Conservation (phyloP, 257 asterid genomes). For the Misopates orontium region DNA sequence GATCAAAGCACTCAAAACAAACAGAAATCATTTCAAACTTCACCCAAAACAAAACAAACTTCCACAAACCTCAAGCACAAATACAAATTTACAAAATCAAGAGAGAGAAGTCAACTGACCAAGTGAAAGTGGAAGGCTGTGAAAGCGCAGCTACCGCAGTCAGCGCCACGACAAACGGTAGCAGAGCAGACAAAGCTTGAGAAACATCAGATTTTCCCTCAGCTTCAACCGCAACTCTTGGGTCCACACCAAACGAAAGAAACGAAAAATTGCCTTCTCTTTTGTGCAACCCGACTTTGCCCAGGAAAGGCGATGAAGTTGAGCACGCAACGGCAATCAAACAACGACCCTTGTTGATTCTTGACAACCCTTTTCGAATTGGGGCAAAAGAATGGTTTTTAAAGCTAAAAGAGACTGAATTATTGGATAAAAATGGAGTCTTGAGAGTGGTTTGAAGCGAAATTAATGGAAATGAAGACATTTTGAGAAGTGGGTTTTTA, state of each 20-base stretch:
- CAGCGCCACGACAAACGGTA: conserved; percentile 85
- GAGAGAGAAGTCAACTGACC: conserved; percentile 44
- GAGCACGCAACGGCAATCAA: conserved; percentile 60
- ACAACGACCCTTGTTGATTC: conserved; percentile 34
- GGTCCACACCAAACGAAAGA: conserved; percentile 67
- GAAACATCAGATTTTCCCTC: conserved; percentile 60
- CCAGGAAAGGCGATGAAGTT: conserved; percentile 64
- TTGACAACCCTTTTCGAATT: conserved; percentile 21
- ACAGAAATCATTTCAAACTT: background rate
- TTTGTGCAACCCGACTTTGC: conserved; percentile 82
- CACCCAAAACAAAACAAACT: background rate
- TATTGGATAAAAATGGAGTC: conserved; percentile 16
- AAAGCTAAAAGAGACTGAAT: conserved; percentile 21
- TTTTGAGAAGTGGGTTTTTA: conserved; percentile 10
- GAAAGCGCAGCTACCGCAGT: conserved; percentile 90
- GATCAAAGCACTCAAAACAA: too few species aligned
- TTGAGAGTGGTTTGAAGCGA: conserved; percentile 36
- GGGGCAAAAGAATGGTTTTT: conserved; percentile 24
- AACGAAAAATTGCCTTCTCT: conserved; percentile 75
- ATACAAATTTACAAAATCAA: background rate
- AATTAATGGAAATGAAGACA: conserved; percentile 38
- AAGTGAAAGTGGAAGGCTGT: conserved; percentile 89
- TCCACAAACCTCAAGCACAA: background rate
- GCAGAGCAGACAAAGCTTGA: conserved; percentile 69
- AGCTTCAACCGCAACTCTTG: conserved; percentile 34